These are phyloP conservation scores for Coemansia sp. DNA, from an alignment of 192 early-diverging fungal species.

Conservation along the genomic window DNA sequence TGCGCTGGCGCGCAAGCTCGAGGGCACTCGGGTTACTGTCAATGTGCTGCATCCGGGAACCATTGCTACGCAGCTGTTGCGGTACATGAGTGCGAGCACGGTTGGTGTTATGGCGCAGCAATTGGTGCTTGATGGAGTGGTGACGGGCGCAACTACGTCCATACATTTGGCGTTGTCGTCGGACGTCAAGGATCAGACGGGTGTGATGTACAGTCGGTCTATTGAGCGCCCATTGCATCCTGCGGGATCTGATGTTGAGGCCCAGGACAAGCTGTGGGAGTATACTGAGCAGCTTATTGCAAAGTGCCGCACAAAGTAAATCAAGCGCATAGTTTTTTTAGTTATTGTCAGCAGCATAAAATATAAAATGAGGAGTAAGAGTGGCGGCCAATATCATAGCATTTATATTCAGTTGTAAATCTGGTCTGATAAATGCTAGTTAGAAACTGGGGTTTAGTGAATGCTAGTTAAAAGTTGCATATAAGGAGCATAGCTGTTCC, in stretches of 20 bases:
- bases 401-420: too few species aligned
- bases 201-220: slow-evolving; percentile 16
- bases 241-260: background rate
- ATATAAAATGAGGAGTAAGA: too few species aligned
- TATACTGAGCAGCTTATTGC: slow-evolving; percentile 35
- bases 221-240: slow-evolving; percentile 17
- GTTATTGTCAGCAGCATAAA: too few species aligned
- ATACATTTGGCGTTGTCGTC: slow-evolving; percentile 35
- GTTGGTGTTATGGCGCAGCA: slow-evolving; percentile 1
- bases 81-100: slow-evolving; percentile 14
- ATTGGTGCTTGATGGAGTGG: slow-evolving; percentile 11
- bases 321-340: too few species aligned
- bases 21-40: slow-evolving; percentile 17
- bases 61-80: slow-evolving; percentile 20
- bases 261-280: slow-evolving; percentile 42
- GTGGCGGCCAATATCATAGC: too few species aligned
- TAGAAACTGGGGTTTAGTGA: too few species aligned
- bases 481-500: too few species aligned
- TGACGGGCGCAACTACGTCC: slow-evolving; percentile 28
- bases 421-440: too few species aligned
- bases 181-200: slow-evolving; percentile 19
- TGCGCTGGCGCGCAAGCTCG: slow-evolving; percentile 32
- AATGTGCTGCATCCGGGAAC: slow-evolving; percentile 36
- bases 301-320: background rate
- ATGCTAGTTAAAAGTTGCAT: too few species aligned